Evolutionary conservation across 2,329 filamentous ascomycete genomes (phyloP).

Genomic region (Xylaria sp.): DNA sequence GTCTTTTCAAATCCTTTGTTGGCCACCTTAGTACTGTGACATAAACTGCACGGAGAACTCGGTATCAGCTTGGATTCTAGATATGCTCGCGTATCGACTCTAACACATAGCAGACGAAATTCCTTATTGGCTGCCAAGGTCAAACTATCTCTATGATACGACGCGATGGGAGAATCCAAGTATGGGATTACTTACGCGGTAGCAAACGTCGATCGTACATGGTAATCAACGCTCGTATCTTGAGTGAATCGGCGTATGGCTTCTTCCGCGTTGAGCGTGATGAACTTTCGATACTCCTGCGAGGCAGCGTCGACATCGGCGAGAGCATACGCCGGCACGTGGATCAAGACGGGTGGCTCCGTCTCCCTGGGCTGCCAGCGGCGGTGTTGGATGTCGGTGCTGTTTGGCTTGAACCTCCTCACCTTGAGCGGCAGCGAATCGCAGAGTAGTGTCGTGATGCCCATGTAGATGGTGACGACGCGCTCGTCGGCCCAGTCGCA

Average conservation of each 20-base stretch:
- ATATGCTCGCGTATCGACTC: no score
- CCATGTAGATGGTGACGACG: conserved; percentile 46
- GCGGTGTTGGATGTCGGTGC: conserved; percentile 47
- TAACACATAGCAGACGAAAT: no score
- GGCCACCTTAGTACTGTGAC: conserved; percentile 12
- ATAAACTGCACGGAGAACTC: conserved; percentile 5
- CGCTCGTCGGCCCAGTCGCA: conserved; percentile 40
- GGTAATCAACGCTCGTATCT: conserved; percentile 26
- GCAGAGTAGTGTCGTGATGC: conserved; percentile 45
- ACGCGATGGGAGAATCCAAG: not conserved
- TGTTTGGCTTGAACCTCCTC: conserved; percentile 47
- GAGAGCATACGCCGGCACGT: conserved; percentile 49
- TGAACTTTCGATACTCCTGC: conserved; percentile 44
- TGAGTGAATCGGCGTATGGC: conserved; percentile 40
- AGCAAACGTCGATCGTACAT: conserved; percentile 42
- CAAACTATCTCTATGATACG: conserved; percentile 4
- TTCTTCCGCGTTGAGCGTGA: conserved; percentile 39
- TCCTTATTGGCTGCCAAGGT: not conserved
- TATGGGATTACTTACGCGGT: conserved; percentile 36
- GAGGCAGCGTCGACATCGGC: conserved; percentile 45
- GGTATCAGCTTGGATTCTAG: conserved; percentile 12
- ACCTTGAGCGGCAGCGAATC: conserved; percentile 48
- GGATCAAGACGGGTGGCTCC: conserved; percentile 34
- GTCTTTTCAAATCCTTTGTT: conserved; percentile 16
- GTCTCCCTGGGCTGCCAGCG: conserved; percentile 45